Base-by-base conservation (phyloP, 2,329 filamentous ascomycete species). In the Camptophora hylomeconis region DNA sequence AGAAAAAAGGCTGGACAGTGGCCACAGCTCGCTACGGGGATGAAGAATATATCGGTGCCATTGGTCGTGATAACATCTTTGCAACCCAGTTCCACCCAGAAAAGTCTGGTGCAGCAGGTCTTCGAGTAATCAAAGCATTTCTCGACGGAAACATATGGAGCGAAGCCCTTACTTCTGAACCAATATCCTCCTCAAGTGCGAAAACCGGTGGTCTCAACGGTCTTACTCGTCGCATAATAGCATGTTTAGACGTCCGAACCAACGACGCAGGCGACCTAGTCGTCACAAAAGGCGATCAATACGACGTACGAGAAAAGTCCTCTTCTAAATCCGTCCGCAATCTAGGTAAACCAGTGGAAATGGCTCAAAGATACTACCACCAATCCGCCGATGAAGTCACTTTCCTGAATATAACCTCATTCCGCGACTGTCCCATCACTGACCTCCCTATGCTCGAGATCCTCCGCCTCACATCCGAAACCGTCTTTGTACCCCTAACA, bases 41-140 rank as follows among this genome's bases (percentile, higher is more conserved):
- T 9, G 84, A 98, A 58, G 78, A 79, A 20, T 98, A 98, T 49
- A 74, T 95, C 7, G 89, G 89, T 25, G 89, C 87, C 11, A 69
- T 98, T 21, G 81, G 82, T 17, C 80, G 74, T 46, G 79, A 73
- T 12, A 93, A 93, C 52, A 60, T 95, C 13, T 73, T 93, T 34
- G 86, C 79, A 3, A 93, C 89, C 3, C 89, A 98, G 48, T 98
- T 98, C 54, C 89, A 98, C 58, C 89, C 89, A 0, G 89, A 98
- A 51, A 98, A 98, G 66, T 92, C 82, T 49, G 89, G 89, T 30
- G 75, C 78, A 11, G 87, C 89, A 3, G 89, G 89, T 7, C 60
- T 95, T 37, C 69, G 83, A 17, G 78, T 92, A 1, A 48, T 98
- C 41, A 78, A 78, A 44, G 78, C 87, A 5, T 98, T 98, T 53